phyloP scores from a whole-genome alignment of 768 basidiomycete genomes.

The Tylopilus subfusipes region DNA sequence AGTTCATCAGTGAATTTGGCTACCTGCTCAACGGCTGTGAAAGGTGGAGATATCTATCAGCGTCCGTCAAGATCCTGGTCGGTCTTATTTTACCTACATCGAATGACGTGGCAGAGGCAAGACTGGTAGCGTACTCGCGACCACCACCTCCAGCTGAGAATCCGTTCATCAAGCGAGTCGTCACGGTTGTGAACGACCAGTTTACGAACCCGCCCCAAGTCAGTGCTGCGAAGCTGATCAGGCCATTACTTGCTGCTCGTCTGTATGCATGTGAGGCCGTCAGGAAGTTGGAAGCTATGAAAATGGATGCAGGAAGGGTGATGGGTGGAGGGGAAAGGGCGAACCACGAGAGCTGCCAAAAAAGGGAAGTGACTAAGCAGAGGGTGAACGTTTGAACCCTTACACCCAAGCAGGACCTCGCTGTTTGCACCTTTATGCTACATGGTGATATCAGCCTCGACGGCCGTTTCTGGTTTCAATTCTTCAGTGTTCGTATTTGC shows the following conservation, averaged over 20 bases:
- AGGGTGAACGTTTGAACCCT: constrained; percentile 26
- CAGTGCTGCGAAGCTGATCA: constrained; percentile 27
- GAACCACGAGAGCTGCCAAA: constrained; percentile 22
- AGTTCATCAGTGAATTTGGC: background rate
- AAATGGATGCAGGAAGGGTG: background rate
- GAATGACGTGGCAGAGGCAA: constrained; percentile 7
- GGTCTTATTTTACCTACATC: constrained; percentile 24
- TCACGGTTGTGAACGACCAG: background rate
- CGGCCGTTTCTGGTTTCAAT: constrained; percentile 26
- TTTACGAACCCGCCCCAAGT: constrained; percentile 6
- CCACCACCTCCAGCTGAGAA: constrained; percentile 41
- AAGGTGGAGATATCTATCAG: constrained; percentile 33
- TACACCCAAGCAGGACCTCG: constrained; percentile 16
- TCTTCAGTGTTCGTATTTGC: constrained; percentile 25
- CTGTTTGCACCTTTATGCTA: constrained; percentile 33
- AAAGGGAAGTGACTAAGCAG: constrained; percentile 23
- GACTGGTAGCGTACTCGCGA: constrained; percentile 37
- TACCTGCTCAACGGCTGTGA: background rate
- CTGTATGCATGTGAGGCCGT: constrained; percentile 15
- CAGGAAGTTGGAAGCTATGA: background rate
- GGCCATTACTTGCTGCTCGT: constrained; percentile 34
- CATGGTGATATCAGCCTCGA: constrained; percentile 31
- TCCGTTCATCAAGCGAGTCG: constrained; percentile 32
- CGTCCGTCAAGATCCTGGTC: constrained; percentile 37
- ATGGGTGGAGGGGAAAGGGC: background rate